Conservation (phyloP, 106 monocot species). For the Gastrodia elata region DNA sequence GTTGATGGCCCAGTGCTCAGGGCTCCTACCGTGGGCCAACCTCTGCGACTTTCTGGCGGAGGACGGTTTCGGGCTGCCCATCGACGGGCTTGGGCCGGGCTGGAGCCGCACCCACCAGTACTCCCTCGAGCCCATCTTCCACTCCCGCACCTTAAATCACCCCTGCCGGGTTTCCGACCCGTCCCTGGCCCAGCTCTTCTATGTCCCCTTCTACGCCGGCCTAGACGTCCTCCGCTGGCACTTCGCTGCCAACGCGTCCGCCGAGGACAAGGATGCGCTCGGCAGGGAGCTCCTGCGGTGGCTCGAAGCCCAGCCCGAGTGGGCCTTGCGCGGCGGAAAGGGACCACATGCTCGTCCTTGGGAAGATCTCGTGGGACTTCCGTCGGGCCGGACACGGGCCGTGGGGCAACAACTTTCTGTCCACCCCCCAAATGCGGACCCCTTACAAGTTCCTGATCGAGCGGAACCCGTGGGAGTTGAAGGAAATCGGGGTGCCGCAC, state of each 20-base stretch:
- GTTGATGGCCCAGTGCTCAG: slow-evolving; percentile 17
- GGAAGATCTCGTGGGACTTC: slow-evolving; percentile 58
- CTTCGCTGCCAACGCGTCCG: slow-evolving; percentile 41
- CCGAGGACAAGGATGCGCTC: slow-evolving; percentile 23
- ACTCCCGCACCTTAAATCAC: slow-evolving; percentile 24
- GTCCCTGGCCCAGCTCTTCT: slow-evolving; percentile 30
- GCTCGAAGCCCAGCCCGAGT: slow-evolving; percentile 15
- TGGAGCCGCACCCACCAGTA: slow-evolving; percentile 54
- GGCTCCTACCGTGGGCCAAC: slow-evolving; percentile 40
- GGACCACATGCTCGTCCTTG: slow-evolving; percentile 52
- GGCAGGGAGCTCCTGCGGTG: slow-evolving; percentile 29
- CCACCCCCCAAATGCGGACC: slow-evolving; percentile 16
- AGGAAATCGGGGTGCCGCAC: slow-evolving; percentile 43
- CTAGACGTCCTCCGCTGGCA: slow-evolving; percentile 44
- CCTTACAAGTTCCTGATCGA: slow-evolving; percentile 49
- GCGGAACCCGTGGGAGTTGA: slow-evolving; percentile 43
- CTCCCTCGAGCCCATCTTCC: slow-evolving; percentile 58
- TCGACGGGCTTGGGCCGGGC: slow-evolving; percentile 20
- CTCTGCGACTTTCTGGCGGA: slow-evolving; percentile 38
- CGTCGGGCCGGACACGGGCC: slow-evolving; percentile 7
- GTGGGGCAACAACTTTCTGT: slow-evolving; percentile 45
- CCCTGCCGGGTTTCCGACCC: slow-evolving; percentile 27
- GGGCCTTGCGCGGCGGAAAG: slow-evolving; percentile 19
- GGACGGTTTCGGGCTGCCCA: slow-evolving; percentile 28
- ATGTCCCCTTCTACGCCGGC: slow-evolving; percentile 56